Conservation (phyloP, 2,329 filamentous ascomycete species). For the Periconia sp. region DNA sequence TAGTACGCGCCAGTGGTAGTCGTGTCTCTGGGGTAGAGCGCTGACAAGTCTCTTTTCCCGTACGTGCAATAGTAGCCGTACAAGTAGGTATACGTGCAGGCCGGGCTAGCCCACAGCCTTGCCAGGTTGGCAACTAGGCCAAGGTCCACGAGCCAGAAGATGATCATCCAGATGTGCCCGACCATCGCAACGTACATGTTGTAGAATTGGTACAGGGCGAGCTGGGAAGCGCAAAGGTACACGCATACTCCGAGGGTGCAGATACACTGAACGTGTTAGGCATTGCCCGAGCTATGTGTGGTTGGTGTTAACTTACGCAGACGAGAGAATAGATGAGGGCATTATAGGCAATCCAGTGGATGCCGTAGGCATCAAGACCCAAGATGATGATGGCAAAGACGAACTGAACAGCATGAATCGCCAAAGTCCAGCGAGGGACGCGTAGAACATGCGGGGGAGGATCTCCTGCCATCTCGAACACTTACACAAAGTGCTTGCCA, state of each 20-base stretch:
- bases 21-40: conserved; percentile 14
- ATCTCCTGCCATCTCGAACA: conserved; percentile 1
- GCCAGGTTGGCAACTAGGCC: conserved; percentile 32
- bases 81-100: conserved; percentile 13
- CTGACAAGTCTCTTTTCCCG: conserved; percentile 9
- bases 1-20: conserved; percentile 26
- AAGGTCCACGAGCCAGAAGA: conserved; percentile 58
- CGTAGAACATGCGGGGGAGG: conserved; percentile 3
- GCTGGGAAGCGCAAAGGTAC: conserved; percentile 57
- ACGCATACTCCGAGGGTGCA: conserved; percentile 53
- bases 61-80: conserved; percentile 17
- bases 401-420: conserved; percentile 30
- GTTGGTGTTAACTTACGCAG: conserved; percentile 15
- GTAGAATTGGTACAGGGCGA: conserved; percentile 50
- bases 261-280: conserved; percentile 43
- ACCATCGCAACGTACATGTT: conserved; percentile 62
- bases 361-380: conserved; percentile 56
- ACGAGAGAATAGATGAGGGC: conserved; percentile 31
- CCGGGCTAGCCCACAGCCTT: conserved; percentile 19
- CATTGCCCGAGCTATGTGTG: too few relatives aligned
- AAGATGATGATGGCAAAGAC: conserved; percentile 58
- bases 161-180: conserved; percentile 58
- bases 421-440: conserved; percentile 22
- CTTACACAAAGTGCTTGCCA: neutral
- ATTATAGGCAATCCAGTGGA: conserved; percentile 51